Evolutionary conservation across 73 alveolate species (phyloP), one percentile per base, ranked within the genome.

Genomic region (Paramecium biaurelia): DNA sequence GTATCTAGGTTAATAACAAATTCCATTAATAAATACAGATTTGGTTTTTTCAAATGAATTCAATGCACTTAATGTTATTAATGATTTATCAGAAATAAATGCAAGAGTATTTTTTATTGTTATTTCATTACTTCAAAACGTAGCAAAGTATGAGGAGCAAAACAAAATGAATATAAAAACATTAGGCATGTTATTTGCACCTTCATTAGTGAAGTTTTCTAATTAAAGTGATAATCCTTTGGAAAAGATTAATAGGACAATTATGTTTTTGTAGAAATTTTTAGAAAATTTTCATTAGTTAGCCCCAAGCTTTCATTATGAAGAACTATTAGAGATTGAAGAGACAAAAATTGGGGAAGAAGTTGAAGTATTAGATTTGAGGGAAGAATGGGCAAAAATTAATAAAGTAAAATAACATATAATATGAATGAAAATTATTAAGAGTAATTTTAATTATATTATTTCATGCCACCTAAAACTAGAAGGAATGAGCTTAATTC

Each of bases 381-480:
- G 7, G 21, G 21, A 47, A 15, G 58, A 47, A 15, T 47, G 58
- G 68, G 30, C 6, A 53, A n/a, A 20, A 53, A n/a, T 53, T 4
- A 53, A 53, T 53, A 53, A 53, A 18, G 30, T n/a, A 18, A 53
- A 53, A 53, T 18, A 53, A 53, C 68, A 53, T 53, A 53, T n/a
- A 18, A n/a, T 15, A 53, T 53, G 68, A 53, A 53, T 53, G 68
- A 53, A 53, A 53, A 53, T 53, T 53, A 53, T 53, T 53, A 53
- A 53, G 68, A n/a, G 68, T 53, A 53, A 53, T 53, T 53, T 53
- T 53, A 53, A 53, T 53, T 53, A 53, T 53, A 18, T 18, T 53
- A 53, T 53, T 53, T 53, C 28, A 63, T 63, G 84, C 84, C 84
- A 63, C 84, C 84, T 11, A 63, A 63, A 63, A 63, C 28, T 63